Conservation (phyloP, 1,284 basidiomycete genomes). For the Puccinia horiana region DNA sequence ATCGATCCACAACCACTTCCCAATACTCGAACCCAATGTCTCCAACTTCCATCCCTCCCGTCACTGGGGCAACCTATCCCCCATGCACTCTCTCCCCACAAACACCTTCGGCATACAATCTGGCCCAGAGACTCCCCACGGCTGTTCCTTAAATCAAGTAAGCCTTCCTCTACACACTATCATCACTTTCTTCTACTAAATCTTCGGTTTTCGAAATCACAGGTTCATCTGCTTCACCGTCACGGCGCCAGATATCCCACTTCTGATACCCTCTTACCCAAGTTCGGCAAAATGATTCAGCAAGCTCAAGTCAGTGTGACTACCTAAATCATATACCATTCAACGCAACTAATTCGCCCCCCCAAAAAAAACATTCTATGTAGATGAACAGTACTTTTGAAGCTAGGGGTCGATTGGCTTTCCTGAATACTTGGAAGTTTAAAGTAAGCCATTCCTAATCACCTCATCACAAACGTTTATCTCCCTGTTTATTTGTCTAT, state of each 20-base stretch:
- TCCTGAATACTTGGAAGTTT: conserved; percentile 37
- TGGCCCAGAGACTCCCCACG: conserved; percentile 16
- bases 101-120: conserved; percentile 25
- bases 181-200: neutral
- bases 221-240: conserved; percentile 42
- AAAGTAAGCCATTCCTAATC: conserved; percentile 1
- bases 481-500: neutral
- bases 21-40: conserved; percentile 27
- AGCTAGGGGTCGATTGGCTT: conserved; percentile 20
- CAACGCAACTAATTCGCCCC: neutral
- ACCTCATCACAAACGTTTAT: neutral
- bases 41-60: neutral
- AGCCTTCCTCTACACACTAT: neutral
- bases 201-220: neutral
- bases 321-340: neutral
- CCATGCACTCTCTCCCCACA: conserved; percentile 26
- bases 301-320: conserved; percentile 9
- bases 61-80: conserved; percentile 32
- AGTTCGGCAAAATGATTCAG: conserved; percentile 13
- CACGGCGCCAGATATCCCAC: conserved; percentile 48
- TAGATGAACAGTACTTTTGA: conserved; percentile 7
- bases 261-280: neutral
- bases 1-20: conserved; percentile 11
- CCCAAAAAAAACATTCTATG: neutral
- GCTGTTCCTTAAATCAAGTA: conserved; percentile 33